Conservation (phyloP, 805 yeast genomes). For the Yarrowia sp. region DNA sequence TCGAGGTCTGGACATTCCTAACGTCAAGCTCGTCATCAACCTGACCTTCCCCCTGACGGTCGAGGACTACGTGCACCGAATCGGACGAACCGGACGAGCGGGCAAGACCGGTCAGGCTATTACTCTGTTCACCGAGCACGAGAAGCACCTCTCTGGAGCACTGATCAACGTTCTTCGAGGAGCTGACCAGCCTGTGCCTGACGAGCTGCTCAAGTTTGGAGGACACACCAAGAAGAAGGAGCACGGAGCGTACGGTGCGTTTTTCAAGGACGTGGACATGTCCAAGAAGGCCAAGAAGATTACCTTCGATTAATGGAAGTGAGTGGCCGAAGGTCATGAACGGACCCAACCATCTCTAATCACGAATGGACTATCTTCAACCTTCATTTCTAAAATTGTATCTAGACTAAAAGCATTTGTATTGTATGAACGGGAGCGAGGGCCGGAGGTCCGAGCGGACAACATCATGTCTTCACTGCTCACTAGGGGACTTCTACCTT, state of each 20-base stretch:
- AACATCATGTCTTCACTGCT: no score
- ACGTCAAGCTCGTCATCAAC: conserved; percentile 92
- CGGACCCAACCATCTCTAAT: no score
- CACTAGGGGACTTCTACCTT: no score
- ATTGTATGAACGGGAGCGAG: no score
- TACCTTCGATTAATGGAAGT: conserved; percentile 57
- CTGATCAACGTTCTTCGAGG: conserved; percentile 87
- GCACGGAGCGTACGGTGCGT: conserved; percentile 97
- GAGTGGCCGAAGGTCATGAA: not conserved
- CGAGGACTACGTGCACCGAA: conserved; percentile 95
- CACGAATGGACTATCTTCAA: no score
- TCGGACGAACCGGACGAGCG: conserved; percentile 98
- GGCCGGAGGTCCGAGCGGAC: no score
- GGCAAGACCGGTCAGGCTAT: conserved; percentile 94
- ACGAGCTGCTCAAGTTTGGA: conserved; percentile 89
- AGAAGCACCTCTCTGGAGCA: conserved; percentile 94
- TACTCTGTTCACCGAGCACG: conserved; percentile 94
- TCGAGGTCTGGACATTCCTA: conserved; percentile 95
- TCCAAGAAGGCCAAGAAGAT: conserved; percentile 81
- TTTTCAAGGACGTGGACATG: conserved; percentile 89
- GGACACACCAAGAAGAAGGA: conserved; percentile 97
- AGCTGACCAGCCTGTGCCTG: conserved; percentile 95
- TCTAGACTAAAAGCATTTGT: no score
- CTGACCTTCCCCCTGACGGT: conserved; percentile 94
- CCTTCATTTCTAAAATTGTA: no score